A percentile compares a stretch with the other conserved stretches of the same genome.
Evolutionary conservation across 1,284 basidiomycete species (phyloP).

Genomic region (Cryptococcus sp.): DNA sequence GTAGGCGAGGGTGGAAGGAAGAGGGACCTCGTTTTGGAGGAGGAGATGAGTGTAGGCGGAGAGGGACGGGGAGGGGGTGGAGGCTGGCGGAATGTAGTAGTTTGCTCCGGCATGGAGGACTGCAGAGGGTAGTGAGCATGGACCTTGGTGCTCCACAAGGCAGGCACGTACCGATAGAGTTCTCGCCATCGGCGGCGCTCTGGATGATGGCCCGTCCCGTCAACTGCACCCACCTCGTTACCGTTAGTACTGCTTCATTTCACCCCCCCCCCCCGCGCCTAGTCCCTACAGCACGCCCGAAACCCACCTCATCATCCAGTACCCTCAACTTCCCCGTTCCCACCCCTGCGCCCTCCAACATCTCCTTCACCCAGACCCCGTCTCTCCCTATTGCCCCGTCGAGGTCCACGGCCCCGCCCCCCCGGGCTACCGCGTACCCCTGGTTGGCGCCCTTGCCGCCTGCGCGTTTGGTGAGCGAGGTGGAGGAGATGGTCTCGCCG

Average conservation of each 20-base stretch:
- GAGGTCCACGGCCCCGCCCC: slow-evolving; percentile 45
- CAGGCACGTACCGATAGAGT: slow-evolving; percentile 49
- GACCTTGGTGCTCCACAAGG: slow-evolving; percentile 7
- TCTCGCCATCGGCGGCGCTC: slow-evolving; percentile 50
- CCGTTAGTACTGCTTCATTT: too few relatives aligned
- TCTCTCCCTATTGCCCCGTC: slow-evolving; percentile 49
- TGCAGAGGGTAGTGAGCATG: slow-evolving; percentile 11
- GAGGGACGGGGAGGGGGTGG: slow-evolving; percentile 23
- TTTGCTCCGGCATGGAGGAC: slow-evolving; percentile 51
- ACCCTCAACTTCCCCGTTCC: slow-evolving; percentile 30
- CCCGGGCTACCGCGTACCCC: slow-evolving; percentile 50
- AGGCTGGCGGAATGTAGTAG: slow-evolving; percentile 18
- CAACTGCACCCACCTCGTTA: slow-evolving; percentile 18
- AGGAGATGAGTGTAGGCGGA: slow-evolving; percentile 51
- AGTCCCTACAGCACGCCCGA: background rate
- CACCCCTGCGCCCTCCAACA: slow-evolving; percentile 43
- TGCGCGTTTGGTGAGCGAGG: slow-evolving; percentile 41
- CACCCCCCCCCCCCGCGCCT: too few relatives aligned
- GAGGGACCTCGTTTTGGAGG: slow-evolving; percentile 59
- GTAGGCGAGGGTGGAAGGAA: slow-evolving; percentile 51
- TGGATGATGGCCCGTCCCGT: slow-evolving; percentile 55
- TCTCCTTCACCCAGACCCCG: slow-evolving; percentile 44
- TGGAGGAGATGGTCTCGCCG: slow-evolving; percentile 54
- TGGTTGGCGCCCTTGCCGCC: slow-evolving; percentile 57
- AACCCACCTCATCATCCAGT: slow-evolving; percentile 36